Evolutionary conservation across 1,284 basidiomycete species (phyloP).

Genomic region (Leccinum variabile): DNA sequence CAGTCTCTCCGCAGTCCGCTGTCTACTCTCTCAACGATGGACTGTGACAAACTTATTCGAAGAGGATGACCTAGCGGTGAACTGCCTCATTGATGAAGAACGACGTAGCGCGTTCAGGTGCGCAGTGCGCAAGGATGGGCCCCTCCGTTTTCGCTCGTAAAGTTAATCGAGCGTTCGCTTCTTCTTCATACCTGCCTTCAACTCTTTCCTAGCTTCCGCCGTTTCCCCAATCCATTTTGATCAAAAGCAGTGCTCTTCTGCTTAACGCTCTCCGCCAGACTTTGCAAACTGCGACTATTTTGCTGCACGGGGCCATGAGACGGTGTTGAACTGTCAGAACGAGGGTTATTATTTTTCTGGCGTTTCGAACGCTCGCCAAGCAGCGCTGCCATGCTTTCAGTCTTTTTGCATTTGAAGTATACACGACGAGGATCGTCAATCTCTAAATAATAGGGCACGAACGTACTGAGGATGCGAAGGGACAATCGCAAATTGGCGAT

Average conservation of each 20-base stretch:
- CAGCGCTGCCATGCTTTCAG: constrained; percentile 82
- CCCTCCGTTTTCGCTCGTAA: background rate
- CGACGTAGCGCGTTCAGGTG: background rate
- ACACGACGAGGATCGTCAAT: background rate
- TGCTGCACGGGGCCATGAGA: constrained; percentile 12
- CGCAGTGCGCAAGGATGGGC: background rate
- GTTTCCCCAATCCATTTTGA: constrained; percentile 47
- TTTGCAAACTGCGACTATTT: constrained; percentile 49
- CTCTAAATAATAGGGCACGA: constrained; percentile 12
- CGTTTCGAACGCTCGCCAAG: constrained; percentile 71
- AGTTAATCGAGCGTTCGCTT: background rate
- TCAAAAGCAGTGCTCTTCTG: constrained; percentile 55
- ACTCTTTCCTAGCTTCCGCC: constrained; percentile 45
- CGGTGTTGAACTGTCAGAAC: constrained; percentile 7
- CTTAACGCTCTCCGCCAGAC: constrained; percentile 84
- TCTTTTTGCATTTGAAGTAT: constrained; percentile 77
- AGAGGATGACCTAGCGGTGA: background rate
- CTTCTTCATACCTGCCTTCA: constrained; percentile 5
- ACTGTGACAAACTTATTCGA: background rate
- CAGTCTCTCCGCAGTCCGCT: constrained; percentile 17
- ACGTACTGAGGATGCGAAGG: constrained; percentile 91
- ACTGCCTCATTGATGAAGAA: background rate
- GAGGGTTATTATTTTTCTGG: constrained; percentile 40
- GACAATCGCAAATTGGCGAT: constrained; percentile 93
- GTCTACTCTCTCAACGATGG: background rate